Conservation (phyloP, 164 flowering plant species). For the Macadamia integrifolia region DNA sequence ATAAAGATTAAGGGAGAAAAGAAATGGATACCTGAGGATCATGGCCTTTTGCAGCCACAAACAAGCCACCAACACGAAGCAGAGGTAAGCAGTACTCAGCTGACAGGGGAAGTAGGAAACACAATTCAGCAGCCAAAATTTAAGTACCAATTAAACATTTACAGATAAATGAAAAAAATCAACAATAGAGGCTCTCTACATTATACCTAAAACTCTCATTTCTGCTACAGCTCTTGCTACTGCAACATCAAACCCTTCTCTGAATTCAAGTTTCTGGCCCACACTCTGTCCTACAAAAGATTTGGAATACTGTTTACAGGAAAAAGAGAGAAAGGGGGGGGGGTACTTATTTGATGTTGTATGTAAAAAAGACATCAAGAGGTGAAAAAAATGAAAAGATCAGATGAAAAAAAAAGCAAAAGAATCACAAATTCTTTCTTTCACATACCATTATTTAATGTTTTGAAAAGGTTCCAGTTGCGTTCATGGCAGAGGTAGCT, state of each 20-base stretch:
- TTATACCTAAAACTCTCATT: constrained; percentile 79
- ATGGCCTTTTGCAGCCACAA: constrained; percentile 96
- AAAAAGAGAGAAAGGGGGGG: not conserved
- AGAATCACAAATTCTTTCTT: not conserved
- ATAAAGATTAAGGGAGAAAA: not conserved
- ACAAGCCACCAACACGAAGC: constrained; percentile 90
- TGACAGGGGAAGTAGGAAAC: constrained; percentile 17
- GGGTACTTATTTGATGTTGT: too few relatives aligned
- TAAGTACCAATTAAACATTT: constrained; percentile 1
- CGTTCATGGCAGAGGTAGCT: too few relatives aligned
- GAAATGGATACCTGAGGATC: constrained; percentile 57
- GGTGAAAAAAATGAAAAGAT: too few relatives aligned
- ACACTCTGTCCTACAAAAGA: constrained; percentile 59
- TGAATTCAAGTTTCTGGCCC: constrained; percentile 57
- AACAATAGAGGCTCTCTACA: not conserved
- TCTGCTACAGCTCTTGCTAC: constrained; percentile 98
- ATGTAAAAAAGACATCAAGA: too few relatives aligned
- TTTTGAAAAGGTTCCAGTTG: too few relatives aligned
- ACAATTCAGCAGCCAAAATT: not conserved
- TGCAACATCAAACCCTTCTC: constrained; percentile 86
- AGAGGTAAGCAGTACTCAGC: constrained; percentile 92
- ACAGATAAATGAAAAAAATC: not conserved
- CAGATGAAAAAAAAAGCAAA: not conserved
- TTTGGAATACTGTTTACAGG: not conserved
- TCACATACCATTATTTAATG: too few relatives aligned